Conservation (phyloP, 768 basidiomycete genomes). For the Phaffia australis region DNA sequence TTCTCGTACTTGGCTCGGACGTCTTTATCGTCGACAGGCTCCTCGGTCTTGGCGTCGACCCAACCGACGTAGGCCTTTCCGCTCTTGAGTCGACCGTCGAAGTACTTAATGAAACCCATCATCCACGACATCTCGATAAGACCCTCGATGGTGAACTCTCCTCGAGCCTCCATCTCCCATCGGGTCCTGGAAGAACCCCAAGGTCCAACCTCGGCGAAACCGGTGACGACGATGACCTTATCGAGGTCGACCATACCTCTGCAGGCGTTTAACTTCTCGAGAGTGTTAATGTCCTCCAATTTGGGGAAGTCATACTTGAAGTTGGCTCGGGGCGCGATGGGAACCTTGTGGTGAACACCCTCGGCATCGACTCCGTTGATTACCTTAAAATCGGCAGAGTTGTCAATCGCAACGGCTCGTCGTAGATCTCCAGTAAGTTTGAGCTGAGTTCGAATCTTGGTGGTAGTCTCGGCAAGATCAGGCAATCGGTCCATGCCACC, state of each 20-base stretch:
- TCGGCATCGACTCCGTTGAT: slow-evolving; percentile 85
- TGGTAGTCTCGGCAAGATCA: slow-evolving; percentile 83
- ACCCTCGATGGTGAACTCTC: slow-evolving; percentile 94
- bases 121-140: slow-evolving; percentile 99
- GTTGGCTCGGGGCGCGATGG: slow-evolving; percentile 92
- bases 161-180: slow-evolving; percentile 99
- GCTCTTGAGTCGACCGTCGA: slow-evolving; percentile 89
- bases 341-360: slow-evolving; percentile 78
- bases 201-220: slow-evolving; percentile 93
- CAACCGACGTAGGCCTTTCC: slow-evolving; percentile 91
- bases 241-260: slow-evolving; percentile 87
- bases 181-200: slow-evolving; percentile 97
- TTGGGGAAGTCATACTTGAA: slow-evolving; percentile 90
- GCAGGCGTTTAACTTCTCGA: slow-evolving; percentile 64
- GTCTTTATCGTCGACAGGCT: slow-evolving; percentile 97
- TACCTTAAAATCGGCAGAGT: slow-evolving; percentile 87
- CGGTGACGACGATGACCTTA: slow-evolving; percentile 89
- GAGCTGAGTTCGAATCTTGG: slow-evolving; percentile 68
- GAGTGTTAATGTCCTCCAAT: slow-evolving; percentile 59
- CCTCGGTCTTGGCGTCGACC: slow-evolving; percentile 86
- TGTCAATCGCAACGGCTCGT: slow-evolving; percentile 84
- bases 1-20: slow-evolving; percentile 87
- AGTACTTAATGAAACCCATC: slow-evolving; percentile 98
- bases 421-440: slow-evolving; percentile 83
- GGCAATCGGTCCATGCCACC: slow-evolving; percentile 97